Base-by-base conservation (phyloP, 208 protist genomes). In the Crithidia thermophila region DNA sequence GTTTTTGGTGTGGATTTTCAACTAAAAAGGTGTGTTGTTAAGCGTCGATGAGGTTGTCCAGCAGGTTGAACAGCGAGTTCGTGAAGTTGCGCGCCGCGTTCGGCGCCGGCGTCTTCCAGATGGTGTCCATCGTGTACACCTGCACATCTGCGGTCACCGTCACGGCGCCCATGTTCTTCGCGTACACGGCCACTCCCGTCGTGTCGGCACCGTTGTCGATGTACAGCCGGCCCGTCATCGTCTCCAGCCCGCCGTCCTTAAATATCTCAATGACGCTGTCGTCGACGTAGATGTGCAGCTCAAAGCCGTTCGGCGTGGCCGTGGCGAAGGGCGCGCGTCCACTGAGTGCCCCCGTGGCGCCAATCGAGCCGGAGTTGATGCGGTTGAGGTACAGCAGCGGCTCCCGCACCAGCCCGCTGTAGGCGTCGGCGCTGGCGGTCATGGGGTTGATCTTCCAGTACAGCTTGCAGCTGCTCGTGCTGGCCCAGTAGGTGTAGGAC, bases 161-260 rank as follows among this genome's bases (percentile, higher is more conserved):
- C 23, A 45, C 56, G n/a, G 9, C n/a, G 40, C 30, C 49, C 45
- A 67, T 57, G 60, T 77, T 73, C 21, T 45, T 51, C 30, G 65
- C 62, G 50, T 73, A 82, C 20, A 82, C 39, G 6, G 76, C 58
- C 16, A 76, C 52, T 30, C 72, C 72, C 5, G 57, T 78, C 23
- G 63, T 49, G 39, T 53, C 4, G 13, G 1, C 64, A 20, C 42
- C 65, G 28, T 77, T 34, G 27, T 49, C 40, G 23, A 78, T 36
- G 65, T 82, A 82, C 25, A 78, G 34, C 20, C 71, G 77, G 31
- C 65, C 62, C 13, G 53, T 82, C 6, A 77, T 46, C 46, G 71
- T 65, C 72, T 88, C 67, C 51, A 81, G 31, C 0, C 70, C 77
- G 39, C 75, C 55, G 50, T 85, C 69, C 67, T 81, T 72, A 72